These are phyloP conservation scores for Hypseocharis bilobata DNA, from an alignment of 441 rosid genomes.

Conservation along the genomic window DNA sequence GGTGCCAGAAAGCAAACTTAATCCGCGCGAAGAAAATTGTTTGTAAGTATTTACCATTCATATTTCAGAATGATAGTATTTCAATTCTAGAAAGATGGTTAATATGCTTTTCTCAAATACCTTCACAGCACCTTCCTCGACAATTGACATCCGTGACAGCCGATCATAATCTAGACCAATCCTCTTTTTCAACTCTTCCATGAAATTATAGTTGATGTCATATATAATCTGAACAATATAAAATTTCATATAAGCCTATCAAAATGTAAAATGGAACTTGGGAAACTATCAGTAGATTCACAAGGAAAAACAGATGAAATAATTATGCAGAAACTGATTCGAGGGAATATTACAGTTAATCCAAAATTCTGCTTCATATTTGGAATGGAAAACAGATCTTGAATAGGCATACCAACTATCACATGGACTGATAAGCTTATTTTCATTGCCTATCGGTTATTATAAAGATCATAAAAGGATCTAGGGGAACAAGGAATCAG, in stretches of 20 bases:
- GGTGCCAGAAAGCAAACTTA: no score
- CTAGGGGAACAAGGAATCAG: no score
- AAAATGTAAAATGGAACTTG: conserved; percentile 1
- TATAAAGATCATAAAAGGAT: no score
- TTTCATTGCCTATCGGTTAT: no score
- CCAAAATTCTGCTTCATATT: background rate
- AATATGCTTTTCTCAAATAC: conserved; percentile 21
- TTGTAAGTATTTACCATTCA: no score
- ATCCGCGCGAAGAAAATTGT: no score
- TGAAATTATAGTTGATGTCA: conserved; percentile 37
- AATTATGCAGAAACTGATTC: background rate
- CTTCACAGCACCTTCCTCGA: conserved; percentile 53
- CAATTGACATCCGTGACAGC: conserved; percentile 42
- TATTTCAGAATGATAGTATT: background rate
- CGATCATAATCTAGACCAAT: conserved; percentile 43
- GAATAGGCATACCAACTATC: background rate
- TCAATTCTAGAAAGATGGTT: background rate
- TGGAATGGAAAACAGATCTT: background rate
- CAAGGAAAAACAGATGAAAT: background rate
- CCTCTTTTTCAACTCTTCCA: conserved; percentile 42
- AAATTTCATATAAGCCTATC: conserved; percentile 1
- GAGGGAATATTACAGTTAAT: background rate
- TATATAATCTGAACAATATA: conserved; percentile 36
- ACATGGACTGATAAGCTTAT: background rate
- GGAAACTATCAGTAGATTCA: background rate